These are phyloP conservation scores for Trichophyton rubrum DNA, from an alignment of 2,329 filamentous ascomycete genomes.

Conservation along the genomic window DNA sequence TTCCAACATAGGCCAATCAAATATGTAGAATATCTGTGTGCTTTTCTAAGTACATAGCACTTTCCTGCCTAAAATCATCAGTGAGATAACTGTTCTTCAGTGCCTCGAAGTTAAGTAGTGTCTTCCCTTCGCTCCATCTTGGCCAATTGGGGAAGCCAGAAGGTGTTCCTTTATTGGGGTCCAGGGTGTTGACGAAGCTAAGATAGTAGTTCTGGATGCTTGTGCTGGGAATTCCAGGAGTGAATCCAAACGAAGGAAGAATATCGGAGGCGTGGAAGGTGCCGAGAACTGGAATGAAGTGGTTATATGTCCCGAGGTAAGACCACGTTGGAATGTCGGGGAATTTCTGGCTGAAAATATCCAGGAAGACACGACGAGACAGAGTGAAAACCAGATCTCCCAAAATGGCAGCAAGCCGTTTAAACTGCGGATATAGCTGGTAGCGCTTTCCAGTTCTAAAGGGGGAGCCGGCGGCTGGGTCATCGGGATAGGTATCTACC, in stretches of 20 bases:
- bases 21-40: neutral
- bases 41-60: neutral
- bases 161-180: slow-evolving; percentile 50
- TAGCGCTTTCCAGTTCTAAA: slow-evolving; percentile 59
- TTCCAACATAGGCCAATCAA: neutral
- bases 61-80: neutral
- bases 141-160: slow-evolving; percentile 39
- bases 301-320: slow-evolving; percentile 60
- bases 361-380: slow-evolving; percentile 53
- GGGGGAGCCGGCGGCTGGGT: slow-evolving; percentile 50
- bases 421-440: slow-evolving; percentile 63
- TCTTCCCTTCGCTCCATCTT: slow-evolving; percentile 35
- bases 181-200: slow-evolving; percentile 56
- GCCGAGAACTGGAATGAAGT: slow-evolving; percentile 58
- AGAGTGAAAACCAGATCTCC: slow-evolving; percentile 67
- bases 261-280: slow-evolving; percentile 64
- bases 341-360: slow-evolving; percentile 33
- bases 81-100: neutral
- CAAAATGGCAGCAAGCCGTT: slow-evolving; percentile 60
- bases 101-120: neutral
- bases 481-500: slow-evolving; percentile 51
- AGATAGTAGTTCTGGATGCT: slow-evolving; percentile 58
- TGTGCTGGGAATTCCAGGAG: slow-evolving; percentile 48
- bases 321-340: slow-evolving; percentile 57
- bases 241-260: slow-evolving; percentile 51